Base-by-base conservation (phyloP, 2,329 filamentous ascomycete species). In the Aureobasidium mangrovei region DNA sequence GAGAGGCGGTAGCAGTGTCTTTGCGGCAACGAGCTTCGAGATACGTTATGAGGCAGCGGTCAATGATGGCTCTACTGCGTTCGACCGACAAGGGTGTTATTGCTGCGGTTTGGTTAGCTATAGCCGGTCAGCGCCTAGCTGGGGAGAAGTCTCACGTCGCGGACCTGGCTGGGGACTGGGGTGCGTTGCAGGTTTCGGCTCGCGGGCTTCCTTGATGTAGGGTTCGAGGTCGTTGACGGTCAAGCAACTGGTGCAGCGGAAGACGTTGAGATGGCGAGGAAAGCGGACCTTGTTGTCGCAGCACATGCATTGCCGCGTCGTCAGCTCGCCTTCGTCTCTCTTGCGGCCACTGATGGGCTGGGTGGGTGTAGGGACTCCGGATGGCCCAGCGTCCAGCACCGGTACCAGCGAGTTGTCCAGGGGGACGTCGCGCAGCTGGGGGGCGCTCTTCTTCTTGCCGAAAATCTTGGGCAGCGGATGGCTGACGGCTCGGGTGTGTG, bases 241-340 rank as follows among this genome's bases (percentile, higher is more conserved):
- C 63, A 87, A 73, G 68, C 90, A 95, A 53, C 88, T 85, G 40
- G 86, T 86, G 68, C 90, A 95, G 61, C 88, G 80, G 69, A 93
- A 95, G 36, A 85, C 80, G 35, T 79, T 79, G 58, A 90, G 71
- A 52, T 84, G 80, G 58, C 78, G 80, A 2, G 88, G 88, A 84
- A 89, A 95, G 55, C 85, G 79, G 60, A 94, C 84, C 54, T 83
- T 80, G 53, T 85, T 86, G 62, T 85, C 86, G 68, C 90, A 95
- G 33, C 89, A 91, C 80, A 91, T 90, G 67, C 90, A 95, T 62
- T 81, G 83, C 26, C 88, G 86, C 32, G 81, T 84, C 29, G 77
- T 74, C 63, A 85, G 80, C 60, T 88, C 81, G 18, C 18, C 60
- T 77, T 72, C 65, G n/a, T 69, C 67, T 39, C 28, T 55, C 51